Base-by-base conservation (phyloP, 768 basidiomycete genomes). In the Amanita molliuscula region DNA sequence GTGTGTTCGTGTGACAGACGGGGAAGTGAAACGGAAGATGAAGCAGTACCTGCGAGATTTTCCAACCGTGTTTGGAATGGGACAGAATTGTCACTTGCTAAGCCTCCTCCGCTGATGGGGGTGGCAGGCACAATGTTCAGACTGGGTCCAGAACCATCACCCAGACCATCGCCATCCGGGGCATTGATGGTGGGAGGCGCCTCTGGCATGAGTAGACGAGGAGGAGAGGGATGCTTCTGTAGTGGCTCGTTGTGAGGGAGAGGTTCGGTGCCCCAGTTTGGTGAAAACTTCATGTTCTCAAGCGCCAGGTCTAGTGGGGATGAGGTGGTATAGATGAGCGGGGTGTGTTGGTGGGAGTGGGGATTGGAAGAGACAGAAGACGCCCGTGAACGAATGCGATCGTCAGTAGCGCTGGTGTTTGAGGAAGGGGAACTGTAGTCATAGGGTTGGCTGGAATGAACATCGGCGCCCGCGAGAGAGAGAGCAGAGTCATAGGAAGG, bases 101-200 rank as follows among this genome's bases (percentile, higher is more conserved):
- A 72, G 31, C 68, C 79, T 18, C 78, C 81, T 38, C 80, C 82
- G 53, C 76, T 77, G 49, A 91, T 73, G 6, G 88, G 88, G 3
- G 88, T 91, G 18, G 88, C 85, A 36, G 88, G 88, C 6, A 89
- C 86, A 54, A 91, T 82, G 59, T 88, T 79, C 53, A 91, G 73
- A 46, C 75, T 76, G 0, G 84, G 86, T 13, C 46, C 46, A 9
- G 34, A 20, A 0, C 66, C 64, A 48, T 66, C 64, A 25, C 68
- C 67, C 6, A 44, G 29, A 33, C 75, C 77, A 48, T 75, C 74
- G 36, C 76, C 81, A 3, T 77, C 75, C 2, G 81, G 82, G 10
- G 80, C 80, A 46, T 80, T 80, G 56, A 82, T 82, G 58, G 67
- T 72, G 38, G 73, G 81, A 18, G 50, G 7, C 28, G 58, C 63